Conservation (phyloP, 1,284 basidiomycete species). For the Tilletia caries region DNA sequence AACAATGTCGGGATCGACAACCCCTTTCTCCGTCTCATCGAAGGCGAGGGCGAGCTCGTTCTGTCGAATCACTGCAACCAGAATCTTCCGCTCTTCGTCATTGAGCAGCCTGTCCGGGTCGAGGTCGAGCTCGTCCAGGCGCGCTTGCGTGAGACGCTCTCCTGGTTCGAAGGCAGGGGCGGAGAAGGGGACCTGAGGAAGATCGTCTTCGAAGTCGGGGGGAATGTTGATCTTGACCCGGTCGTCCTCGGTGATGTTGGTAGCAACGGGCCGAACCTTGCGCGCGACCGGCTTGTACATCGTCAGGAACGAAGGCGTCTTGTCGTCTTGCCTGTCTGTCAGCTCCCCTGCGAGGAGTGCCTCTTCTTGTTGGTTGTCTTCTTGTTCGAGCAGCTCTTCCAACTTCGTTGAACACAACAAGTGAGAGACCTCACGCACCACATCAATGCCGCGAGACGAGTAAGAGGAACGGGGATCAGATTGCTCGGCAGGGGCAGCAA, state of each 20-base stretch:
- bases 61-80: no score
- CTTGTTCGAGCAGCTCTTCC: no score
- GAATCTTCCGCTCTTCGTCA: no score
- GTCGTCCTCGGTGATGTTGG: not conserved
- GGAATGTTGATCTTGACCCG: not conserved
- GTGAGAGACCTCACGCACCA: not conserved
- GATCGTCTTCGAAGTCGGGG: not conserved
- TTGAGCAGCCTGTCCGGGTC: not conserved
- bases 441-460: not conserved
- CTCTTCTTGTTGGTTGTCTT: not conserved
- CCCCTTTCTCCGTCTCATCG: not conserved
- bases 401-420: no score
- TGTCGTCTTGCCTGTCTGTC: not conserved
- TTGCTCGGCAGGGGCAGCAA: conserved; percentile 3
- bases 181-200: not conserved
- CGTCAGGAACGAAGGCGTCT: not conserved
- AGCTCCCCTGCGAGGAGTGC: no score
- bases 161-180: not conserved
- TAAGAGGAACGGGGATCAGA: not conserved
- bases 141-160: not conserved
- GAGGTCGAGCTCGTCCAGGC: not conserved
- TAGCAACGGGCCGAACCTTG: not conserved
- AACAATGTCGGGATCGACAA: not conserved
- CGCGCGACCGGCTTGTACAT: not conserved
- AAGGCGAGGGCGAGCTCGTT: not conserved